Percentiles rank a stretch among this genome's conserved stretches.
Evolutionary conservation across 2,329 filamentous ascomycete species (phyloP).

Genomic region (Hymenotorrendiella dingleyae): DNA sequence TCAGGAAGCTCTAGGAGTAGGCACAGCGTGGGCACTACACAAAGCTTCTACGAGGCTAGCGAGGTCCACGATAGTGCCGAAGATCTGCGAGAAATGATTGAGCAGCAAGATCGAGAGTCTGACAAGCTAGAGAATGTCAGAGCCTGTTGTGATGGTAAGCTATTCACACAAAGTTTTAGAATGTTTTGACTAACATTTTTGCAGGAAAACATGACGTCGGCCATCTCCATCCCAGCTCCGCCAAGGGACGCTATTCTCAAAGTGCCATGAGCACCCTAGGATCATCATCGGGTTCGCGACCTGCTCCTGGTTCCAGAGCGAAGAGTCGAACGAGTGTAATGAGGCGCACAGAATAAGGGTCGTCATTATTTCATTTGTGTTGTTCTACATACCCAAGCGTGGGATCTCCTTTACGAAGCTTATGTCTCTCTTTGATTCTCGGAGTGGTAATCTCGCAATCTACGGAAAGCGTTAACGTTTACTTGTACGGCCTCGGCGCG

Average conservation of each 20-base stretch:
- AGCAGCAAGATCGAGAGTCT: constrained; percentile 68
- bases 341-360: constrained; percentile 5
- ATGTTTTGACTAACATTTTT: constrained; percentile 18
- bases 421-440: constrained; percentile 8
- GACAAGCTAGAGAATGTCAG: constrained; percentile 89
- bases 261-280: not conserved
- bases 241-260: constrained; percentile 38
- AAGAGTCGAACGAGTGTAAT: constrained; percentile 6
- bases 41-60: constrained; percentile 47
- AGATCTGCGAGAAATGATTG: constrained; percentile 73
- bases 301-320: constrained; percentile 5
- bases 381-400: constrained; percentile 4
- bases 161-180: not conserved
- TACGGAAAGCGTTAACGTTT: constrained; percentile 1
- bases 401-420: constrained; percentile 4
- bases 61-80: constrained; percentile 73
- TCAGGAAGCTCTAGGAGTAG: constrained; percentile 49
- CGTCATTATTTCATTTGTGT: not conserved
- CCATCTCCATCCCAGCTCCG: constrained; percentile 44
- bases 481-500: not conserved
- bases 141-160: constrained; percentile 93
- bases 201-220: constrained; percentile 70
- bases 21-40: constrained; percentile 34
- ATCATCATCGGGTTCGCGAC: constrained; percentile 16
- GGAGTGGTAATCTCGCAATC: not conserved